Percentiles rank a stretch among this genome's conserved stretches.
Evolutionary conservation across 345 rosid species (phyloP).

Genomic region (Eutrema yunnanense): DNA sequence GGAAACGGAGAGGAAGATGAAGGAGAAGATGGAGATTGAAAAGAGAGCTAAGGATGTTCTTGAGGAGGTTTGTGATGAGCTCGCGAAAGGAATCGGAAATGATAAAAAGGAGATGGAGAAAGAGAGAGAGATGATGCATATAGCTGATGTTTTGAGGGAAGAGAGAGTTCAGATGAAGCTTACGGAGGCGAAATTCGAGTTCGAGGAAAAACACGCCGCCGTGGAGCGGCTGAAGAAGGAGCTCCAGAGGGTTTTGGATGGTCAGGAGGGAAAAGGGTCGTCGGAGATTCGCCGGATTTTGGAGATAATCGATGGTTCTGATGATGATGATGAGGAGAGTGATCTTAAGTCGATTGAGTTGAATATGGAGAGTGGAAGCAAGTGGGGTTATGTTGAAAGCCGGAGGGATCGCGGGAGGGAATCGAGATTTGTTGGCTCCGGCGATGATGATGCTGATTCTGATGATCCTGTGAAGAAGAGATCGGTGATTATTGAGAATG

Average conservation of each 20-base stretch:
- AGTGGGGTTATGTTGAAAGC: slow-evolving; percentile 60
- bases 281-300: slow-evolving; percentile 42
- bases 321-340: slow-evolving; percentile 57
- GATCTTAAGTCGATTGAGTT: slow-evolving; percentile 91
- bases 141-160: slow-evolving; percentile 88
- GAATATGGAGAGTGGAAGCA: slow-evolving; percentile 76
- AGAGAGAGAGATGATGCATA: slow-evolving; percentile 93
- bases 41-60: slow-evolving; percentile 79
- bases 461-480: slow-evolving; percentile 34
- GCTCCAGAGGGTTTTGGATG: slow-evolving; percentile 56
- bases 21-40: slow-evolving; percentile 61
- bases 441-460: slow-evolving; percentile 39
- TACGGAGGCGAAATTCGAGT: slow-evolving; percentile 70
- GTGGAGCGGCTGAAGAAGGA: slow-evolving; percentile 60
- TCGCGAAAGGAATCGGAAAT: slow-evolving; percentile 70
- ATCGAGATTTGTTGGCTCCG: slow-evolving; percentile 3
- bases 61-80: slow-evolving; percentile 84
- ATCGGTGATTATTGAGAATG: slow-evolving; percentile 40
- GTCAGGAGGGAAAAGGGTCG: slow-evolving; percentile 27
- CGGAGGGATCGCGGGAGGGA: background rate
- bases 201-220: slow-evolving; percentile 84
- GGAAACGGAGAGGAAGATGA: slow-evolving; percentile 34
- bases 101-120: slow-evolving; percentile 82
- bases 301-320: slow-evolving; percentile 45
- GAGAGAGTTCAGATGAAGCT: slow-evolving; percentile 98